phyloP scores from a whole-genome alignment of 179 eudicot genomes.

The Patellifolia procumbens region DNA sequence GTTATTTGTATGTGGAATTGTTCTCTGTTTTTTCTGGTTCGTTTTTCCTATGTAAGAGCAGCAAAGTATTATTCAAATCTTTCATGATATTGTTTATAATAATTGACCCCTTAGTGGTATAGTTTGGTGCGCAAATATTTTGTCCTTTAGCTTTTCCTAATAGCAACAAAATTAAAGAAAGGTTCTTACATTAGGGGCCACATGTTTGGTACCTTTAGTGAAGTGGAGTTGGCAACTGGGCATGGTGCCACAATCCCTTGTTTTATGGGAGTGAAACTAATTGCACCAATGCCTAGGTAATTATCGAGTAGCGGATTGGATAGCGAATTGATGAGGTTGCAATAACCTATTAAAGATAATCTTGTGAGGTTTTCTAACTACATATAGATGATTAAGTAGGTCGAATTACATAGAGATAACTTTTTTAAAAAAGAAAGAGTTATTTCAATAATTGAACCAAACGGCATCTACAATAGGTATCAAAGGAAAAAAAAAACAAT shows the following conservation, averaged over 20 bases:
- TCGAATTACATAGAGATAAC: no score
- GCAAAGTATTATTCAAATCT: background rate
- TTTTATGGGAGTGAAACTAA: no score
- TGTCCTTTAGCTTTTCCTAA: constrained; percentile 11
- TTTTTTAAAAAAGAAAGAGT: no score
- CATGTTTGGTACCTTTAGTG: constrained; percentile 6
- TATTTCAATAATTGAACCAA: no score
- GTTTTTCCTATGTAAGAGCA: background rate
- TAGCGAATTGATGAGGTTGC: no score
- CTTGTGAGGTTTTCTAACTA: no score
- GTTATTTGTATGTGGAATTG: background rate
- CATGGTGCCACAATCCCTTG: background rate
- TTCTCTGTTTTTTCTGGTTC: background rate
- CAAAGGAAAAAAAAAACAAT: no score
- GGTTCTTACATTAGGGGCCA: constrained; percentile 5
- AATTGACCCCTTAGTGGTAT: constrained; percentile 4
- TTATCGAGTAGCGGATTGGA: no score
- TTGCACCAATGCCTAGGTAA: no score
- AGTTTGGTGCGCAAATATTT: constrained; percentile 5
- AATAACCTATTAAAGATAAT: no score
- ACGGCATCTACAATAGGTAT: no score
- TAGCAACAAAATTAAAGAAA: background rate
- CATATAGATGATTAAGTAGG: no score
- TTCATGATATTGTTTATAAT: constrained; percentile 12
- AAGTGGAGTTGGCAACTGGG: background rate